Evolutionary conservation across 139 green algal genomes (phyloP).

Genomic region (Protoeuglena noctilucae): DNA sequence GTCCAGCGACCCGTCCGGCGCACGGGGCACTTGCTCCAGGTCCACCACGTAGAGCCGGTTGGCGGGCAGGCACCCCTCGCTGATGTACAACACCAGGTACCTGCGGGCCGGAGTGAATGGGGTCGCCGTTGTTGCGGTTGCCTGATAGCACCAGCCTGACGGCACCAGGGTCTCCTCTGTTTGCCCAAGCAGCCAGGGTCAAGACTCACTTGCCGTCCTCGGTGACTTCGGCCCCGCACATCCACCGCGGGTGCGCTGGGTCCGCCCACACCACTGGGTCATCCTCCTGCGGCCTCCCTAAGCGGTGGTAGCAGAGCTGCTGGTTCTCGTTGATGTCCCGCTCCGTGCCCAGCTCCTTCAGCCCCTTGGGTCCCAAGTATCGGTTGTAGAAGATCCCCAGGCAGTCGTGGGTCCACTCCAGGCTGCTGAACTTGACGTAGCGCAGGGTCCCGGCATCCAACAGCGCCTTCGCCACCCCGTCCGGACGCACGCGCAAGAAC

Average conservation of each 20-base stretch:
- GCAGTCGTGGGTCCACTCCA: slow-evolving; percentile 72
- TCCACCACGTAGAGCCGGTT: slow-evolving; percentile 51
- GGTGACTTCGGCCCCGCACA: slow-evolving; percentile 48
- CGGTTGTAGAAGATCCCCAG: slow-evolving; percentile 84
- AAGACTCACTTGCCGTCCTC: slow-evolving; percentile 54
- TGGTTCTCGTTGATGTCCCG: slow-evolving; percentile 57
- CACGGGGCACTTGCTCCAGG: slow-evolving; percentile 1
- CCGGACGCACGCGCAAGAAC: slow-evolving; percentile 13
- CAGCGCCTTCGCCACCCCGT: slow-evolving; percentile 29
- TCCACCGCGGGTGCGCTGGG: slow-evolving; percentile 42
- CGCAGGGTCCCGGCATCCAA: slow-evolving; percentile 65
- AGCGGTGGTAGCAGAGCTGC: slow-evolving; percentile 66
- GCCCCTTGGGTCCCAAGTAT: slow-evolving; percentile 19
- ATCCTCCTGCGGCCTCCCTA: slow-evolving; percentile 48
- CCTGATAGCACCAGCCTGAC: background rate
- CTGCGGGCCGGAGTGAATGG: slow-evolving; percentile 12
- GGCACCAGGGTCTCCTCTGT: background rate
- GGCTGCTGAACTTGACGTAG: slow-evolving; percentile 64
- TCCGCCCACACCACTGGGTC: slow-evolving; percentile 41
- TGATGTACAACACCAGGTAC: slow-evolving; percentile 55
- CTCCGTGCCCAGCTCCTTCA: slow-evolving; percentile 52
- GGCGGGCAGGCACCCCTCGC: slow-evolving; percentile 54
- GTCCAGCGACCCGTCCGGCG: slow-evolving; percentile 14
- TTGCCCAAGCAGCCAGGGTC: background rate
- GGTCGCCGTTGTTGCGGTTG: background rate